These are phyloP conservation scores for Acanthamoeba lenticulata DNA, from an alignment of 208 protist species.

Conservation along the genomic window DNA sequence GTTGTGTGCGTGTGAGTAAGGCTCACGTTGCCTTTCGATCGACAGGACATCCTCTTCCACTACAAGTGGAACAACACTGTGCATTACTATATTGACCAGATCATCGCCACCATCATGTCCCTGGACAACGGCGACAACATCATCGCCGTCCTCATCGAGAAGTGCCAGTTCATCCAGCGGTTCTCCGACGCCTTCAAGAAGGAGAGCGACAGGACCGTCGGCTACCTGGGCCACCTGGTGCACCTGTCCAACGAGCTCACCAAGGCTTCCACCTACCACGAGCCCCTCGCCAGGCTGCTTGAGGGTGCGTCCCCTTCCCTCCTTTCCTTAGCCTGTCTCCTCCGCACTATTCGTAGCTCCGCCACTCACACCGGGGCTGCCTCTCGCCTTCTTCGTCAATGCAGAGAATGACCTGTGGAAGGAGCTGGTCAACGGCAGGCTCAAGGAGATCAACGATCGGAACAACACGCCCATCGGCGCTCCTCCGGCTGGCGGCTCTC, in stretches of 20 bases:
- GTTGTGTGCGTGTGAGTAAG: background rate
- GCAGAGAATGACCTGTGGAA: conserved; percentile 25
- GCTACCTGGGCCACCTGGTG: conserved; percentile 48
- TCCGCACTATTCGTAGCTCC: too few species aligned
- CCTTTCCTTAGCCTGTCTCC: background rate
- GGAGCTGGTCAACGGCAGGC: conserved; percentile 22
- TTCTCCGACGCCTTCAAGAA: conserved; percentile 27
- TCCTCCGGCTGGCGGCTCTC: background rate
- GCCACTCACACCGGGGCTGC: background rate
- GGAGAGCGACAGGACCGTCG: conserved; percentile 37
- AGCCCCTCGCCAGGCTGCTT: conserved; percentile 38
- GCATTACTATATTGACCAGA: conserved; percentile 56
- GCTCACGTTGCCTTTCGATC: background rate
- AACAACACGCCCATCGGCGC: conserved; percentile 58
- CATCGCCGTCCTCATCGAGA: conserved; percentile 40
- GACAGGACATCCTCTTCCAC: conserved; percentile 38
- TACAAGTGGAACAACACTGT: conserved; percentile 67
- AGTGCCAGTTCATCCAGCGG: conserved; percentile 6
- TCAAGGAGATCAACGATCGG: conserved; percentile 38
- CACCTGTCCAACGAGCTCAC: conserved; percentile 55
- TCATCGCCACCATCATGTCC: conserved; percentile 56
- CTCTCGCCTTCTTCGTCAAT: background rate
- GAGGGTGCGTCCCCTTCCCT: background rate
- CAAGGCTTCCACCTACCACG: conserved; percentile 60
- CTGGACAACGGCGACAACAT: conserved; percentile 60